Conservation (phyloP, 106 monocot species). For the Dendrobium huoshanense region DNA sequence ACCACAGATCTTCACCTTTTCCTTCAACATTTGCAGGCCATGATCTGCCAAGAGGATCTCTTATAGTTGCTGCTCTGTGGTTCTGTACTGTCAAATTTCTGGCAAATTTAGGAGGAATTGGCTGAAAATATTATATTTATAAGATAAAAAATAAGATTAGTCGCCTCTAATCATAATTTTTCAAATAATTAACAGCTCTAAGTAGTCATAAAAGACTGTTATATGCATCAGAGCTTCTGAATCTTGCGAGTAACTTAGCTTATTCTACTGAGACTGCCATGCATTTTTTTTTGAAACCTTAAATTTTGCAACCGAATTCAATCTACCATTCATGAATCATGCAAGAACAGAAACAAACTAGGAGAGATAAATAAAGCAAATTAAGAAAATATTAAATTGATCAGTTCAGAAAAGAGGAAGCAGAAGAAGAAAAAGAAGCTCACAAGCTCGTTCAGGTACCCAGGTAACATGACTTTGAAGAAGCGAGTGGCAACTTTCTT, state of each 20-base stretch:
- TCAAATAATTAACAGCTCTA: neutral
- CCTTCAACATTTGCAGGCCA: constrained; percentile 2
- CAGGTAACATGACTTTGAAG: constrained; percentile 9
- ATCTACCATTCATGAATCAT: neutral
- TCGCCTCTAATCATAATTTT: neutral
- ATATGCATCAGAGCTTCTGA: too few relatives aligned
- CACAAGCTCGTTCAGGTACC: constrained; percentile 2
- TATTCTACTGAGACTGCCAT: too few relatives aligned
- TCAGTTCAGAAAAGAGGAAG: neutral
- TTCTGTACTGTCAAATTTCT: neutral
- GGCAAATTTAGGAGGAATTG: constrained; percentile 1
- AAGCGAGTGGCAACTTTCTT: neutral
- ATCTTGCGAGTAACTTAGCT: too few relatives aligned
- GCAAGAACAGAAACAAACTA: neutral
- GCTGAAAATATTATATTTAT: neutral
- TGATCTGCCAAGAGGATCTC: constrained; percentile 2
- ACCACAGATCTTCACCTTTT: neutral
- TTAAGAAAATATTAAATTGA: neutral
- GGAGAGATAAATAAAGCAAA: neutral
- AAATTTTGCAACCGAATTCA: neutral
- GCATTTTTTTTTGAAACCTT: too few relatives aligned
- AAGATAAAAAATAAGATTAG: neutral
- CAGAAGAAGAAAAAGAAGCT: neutral
- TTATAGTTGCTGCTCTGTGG: neutral
- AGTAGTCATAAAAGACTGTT: neutral